A percentile compares a stretch with the other conserved stretches of the same genome.
Evolutionary conservation across 139 green algal genomes (phyloP).

Genomic region (Chlamydomonas incerta): DNA sequence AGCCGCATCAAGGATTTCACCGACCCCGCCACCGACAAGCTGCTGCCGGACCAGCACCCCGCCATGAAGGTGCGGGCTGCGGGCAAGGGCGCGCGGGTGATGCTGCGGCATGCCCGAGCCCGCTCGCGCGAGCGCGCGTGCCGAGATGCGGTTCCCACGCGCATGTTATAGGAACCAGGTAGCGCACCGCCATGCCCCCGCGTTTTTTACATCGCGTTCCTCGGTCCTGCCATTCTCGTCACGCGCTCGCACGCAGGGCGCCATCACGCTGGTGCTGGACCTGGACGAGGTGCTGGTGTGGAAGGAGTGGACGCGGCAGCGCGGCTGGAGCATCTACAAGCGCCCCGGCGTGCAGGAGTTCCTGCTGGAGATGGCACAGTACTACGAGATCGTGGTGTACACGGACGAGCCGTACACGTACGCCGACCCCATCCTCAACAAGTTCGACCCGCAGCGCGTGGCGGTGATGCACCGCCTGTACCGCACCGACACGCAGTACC

Average conservation of each 20-base stretch:
- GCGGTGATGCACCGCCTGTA: slow-evolving; percentile 76
- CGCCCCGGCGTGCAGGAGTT: slow-evolving; percentile 90
- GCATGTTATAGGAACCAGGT: too few species aligned
- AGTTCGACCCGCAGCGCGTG: slow-evolving; percentile 83
- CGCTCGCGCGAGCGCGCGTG: too few species aligned
- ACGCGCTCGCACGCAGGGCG: too few species aligned
- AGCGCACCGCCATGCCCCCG: too few species aligned
- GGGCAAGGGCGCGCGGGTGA: too few species aligned
- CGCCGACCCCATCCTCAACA: slow-evolving; percentile 92
- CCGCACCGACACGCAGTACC: slow-evolving; percentile 91
- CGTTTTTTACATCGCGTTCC: too few species aligned
- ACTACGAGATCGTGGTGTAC: slow-evolving; percentile 95
- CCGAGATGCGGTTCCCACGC: too few species aligned
- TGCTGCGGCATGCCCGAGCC: too few species aligned
- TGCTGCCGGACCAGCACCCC: slow-evolving; percentile 91
- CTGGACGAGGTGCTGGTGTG: slow-evolving; percentile 94
- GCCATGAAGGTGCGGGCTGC: too few species aligned
- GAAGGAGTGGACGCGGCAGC: slow-evolving; percentile 90
- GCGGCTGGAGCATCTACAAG: slow-evolving; percentile 91
- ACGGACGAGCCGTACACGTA: slow-evolving; percentile 88
- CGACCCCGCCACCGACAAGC: slow-evolving; percentile 88
- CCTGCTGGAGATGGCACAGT: slow-evolving; percentile 86
- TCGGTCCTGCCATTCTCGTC: too few species aligned
- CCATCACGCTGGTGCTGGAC: slow-evolving; percentile 96
- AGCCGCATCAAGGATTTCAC: slow-evolving; percentile 78